Evolutionary conservation across 108 stramenopile species (phyloP).

Genomic region (Fragilaria radians): DNA sequence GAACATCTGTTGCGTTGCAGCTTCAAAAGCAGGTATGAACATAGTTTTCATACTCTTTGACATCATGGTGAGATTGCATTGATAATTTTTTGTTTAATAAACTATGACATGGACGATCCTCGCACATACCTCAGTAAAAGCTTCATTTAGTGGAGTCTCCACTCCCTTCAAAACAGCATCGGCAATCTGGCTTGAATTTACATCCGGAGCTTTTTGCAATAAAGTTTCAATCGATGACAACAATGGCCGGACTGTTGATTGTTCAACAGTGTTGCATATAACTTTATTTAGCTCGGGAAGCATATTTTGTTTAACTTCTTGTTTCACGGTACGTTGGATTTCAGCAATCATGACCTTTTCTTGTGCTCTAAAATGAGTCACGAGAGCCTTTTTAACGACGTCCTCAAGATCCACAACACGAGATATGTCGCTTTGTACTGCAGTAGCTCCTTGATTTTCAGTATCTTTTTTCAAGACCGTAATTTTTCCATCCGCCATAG

Average conservation of each 20-base stretch:
- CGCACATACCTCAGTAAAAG: constrained; percentile 21
- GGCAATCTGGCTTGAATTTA: constrained; percentile 35
- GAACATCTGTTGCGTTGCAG: constrained; percentile 62
- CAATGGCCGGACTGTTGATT: constrained; percentile 31
- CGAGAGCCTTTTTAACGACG: constrained; percentile 6
- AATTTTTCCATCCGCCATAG: constrained; percentile 32
- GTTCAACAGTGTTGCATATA: constrained; percentile 28
- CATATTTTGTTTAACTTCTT: constrained; percentile 35
- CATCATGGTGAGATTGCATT: neutral
- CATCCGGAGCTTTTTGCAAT: constrained; percentile 35
- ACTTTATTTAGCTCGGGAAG: constrained; percentile 35
- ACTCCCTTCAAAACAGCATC: constrained; percentile 26
- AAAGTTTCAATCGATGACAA: constrained; percentile 41
- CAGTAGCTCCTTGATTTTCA: neutral
- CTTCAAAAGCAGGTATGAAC: constrained; percentile 70
- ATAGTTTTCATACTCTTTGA: constrained; percentile 47
- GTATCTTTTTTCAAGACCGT: constrained; percentile 46
- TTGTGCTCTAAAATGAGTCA: constrained; percentile 24
- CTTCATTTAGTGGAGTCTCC: constrained; percentile 38
- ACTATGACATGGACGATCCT: neutral
- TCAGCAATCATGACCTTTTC: constrained; percentile 22
- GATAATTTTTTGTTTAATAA: neutral
- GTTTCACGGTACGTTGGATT: constrained; percentile 26
- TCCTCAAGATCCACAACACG: constrained; percentile 4
- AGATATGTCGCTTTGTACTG: constrained; percentile 3